Evolutionary conservation across 1,284 basidiomycete species (phyloP).

Genomic region (Sphagnurus paluster): DNA sequence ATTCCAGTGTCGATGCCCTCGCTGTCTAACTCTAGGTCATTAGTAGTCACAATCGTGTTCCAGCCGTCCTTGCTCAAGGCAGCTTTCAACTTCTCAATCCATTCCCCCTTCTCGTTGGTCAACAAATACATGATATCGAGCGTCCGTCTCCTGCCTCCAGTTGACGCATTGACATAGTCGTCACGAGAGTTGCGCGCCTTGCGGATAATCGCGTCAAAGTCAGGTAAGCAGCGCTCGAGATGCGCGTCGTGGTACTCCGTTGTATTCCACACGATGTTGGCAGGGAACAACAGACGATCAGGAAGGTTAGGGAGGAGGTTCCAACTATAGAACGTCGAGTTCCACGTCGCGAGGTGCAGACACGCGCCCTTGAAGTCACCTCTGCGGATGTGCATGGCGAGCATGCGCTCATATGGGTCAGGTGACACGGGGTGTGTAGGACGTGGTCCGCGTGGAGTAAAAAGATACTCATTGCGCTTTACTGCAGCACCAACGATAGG

Average conservation of each 20-base stretch:
- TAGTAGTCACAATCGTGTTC: constrained; percentile 46
- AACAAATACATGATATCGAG: constrained; percentile 40
- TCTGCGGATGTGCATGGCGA: constrained; percentile 56
- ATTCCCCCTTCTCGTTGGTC: constrained; percentile 56
- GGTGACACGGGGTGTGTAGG: constrained; percentile 31
- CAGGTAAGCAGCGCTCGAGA: constrained; percentile 48
- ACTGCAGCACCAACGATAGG: constrained; percentile 34
- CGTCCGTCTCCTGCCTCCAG: constrained; percentile 24
- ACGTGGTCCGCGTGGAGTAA: constrained; percentile 28
- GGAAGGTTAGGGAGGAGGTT: constrained; percentile 52
- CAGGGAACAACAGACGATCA: constrained; percentile 42
- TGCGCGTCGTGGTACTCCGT: constrained; percentile 42
- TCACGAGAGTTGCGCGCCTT: constrained; percentile 40
- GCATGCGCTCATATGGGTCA: constrained; percentile 29
- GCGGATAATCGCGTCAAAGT: constrained; percentile 36
- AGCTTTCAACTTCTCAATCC: constrained; percentile 45
- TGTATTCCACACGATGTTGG: constrained; percentile 36
- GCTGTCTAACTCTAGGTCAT: constrained; percentile 44
- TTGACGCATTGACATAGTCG: constrained; percentile 30
- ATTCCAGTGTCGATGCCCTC: constrained; percentile 53
- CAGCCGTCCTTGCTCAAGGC: constrained; percentile 45
- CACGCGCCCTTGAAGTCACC: constrained; percentile 60
- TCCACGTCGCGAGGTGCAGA: constrained; percentile 44
- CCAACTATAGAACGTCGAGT: constrained; percentile 55
- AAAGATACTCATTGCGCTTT: constrained; percentile 33